Conservation (phyloP, 1,284 basidiomycete species). For the Agaricales sp. region DNA sequence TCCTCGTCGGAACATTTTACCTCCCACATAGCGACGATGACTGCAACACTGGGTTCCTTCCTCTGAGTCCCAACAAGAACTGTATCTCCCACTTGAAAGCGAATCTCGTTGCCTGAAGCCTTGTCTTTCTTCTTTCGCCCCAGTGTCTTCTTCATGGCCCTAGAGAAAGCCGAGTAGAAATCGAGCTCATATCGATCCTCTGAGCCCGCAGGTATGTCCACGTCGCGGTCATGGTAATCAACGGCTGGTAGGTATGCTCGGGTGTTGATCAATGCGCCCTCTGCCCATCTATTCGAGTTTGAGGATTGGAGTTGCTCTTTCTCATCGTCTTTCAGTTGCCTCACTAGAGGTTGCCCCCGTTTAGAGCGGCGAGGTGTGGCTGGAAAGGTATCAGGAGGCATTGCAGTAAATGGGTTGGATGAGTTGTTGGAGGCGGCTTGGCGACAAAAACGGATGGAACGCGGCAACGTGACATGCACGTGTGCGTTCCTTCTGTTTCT, state of each 20-base stretch:
- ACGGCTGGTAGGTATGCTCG: too few species aligned
- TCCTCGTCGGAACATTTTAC: constrained; percentile 20
- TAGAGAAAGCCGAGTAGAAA: neutral
- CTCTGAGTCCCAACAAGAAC: constrained; percentile 48
- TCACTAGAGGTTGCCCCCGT: neutral
- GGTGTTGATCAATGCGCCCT: neutral
- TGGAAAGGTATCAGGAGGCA: neutral
- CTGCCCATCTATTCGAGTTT: neutral
- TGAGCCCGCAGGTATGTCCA: too few species aligned
- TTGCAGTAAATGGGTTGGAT: neutral
- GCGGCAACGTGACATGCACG: neutral
- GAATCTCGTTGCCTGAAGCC: constrained; percentile 11
- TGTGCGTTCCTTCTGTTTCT: too few species aligned
- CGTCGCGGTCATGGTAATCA: too few species aligned
- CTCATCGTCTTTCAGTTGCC: too few species aligned
- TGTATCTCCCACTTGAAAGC: constrained; percentile 52
- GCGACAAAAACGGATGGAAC: too few species aligned
- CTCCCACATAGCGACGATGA: constrained; percentile 60
- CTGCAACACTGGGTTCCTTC: constrained; percentile 46
- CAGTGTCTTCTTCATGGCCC: neutral
- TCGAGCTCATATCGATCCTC: too few species aligned
- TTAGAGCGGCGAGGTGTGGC: neutral
- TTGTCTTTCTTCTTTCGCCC: neutral
- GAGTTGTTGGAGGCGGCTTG: too few species aligned
- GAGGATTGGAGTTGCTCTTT: too few species aligned